These are phyloP conservation scores for Setaria italica DNA, from an alignment of 202 grass and related monocot species.

Conservation along the genomic window DNA sequence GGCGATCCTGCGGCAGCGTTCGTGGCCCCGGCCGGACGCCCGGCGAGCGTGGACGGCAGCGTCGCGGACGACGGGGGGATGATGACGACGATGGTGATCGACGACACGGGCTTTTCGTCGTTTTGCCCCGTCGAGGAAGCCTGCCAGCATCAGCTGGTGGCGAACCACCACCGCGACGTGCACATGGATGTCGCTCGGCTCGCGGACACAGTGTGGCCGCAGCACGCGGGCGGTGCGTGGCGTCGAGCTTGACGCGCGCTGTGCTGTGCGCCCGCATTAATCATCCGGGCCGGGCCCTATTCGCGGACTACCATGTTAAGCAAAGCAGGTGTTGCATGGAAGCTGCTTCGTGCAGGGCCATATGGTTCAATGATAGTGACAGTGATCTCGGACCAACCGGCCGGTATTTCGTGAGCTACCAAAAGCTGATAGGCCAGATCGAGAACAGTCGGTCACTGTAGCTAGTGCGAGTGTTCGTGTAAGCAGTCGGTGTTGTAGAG, in stretches of 20 bases:
- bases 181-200: slow-evolving; percentile 14
- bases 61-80: neutral
- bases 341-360: neutral
- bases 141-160: neutral
- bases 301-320: neutral
- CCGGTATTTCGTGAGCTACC: neutral
- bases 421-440: neutral
- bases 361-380: neutral
- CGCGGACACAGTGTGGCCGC: slow-evolving; percentile 29
- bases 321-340: neutral
- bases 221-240: neutral
- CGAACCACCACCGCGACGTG: neutral
- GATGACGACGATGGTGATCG: neutral
- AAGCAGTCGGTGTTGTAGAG: neutral
- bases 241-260: neutral
- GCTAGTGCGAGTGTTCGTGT: neutral
- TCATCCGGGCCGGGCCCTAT: neutral
- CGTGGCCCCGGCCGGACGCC: neutral
- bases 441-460: neutral
- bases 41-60: neutral
- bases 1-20: neutral
- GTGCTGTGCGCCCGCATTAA: neutral
- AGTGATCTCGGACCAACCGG: neutral
- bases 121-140: neutral
- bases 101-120: neutral